Conservation (phyloP, 495 filamentous ascomycete genomes). For the Cercophora samala region DNA sequence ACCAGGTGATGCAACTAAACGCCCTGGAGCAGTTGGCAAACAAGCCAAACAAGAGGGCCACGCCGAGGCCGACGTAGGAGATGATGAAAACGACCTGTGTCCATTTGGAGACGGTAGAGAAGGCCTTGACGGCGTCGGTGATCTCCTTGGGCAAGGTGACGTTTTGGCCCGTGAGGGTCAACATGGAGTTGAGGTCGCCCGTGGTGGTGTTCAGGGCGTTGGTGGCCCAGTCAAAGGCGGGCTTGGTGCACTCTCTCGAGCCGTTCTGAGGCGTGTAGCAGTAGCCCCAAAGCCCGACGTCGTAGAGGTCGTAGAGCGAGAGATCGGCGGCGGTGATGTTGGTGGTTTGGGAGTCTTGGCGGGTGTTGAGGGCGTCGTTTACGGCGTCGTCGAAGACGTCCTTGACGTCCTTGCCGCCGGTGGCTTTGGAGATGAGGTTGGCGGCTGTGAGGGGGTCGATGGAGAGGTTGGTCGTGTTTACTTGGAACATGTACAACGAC, state of each 20-base stretch:
- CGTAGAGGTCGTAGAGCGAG: conserved; percentile 72
- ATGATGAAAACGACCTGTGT: conserved; percentile 74
- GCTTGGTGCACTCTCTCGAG: conserved; percentile 54
- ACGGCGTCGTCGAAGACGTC: conserved; percentile 16
- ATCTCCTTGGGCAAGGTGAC: conserved; percentile 60
- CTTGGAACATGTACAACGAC: conserved; percentile 69
- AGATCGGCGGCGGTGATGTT: conserved; percentile 54
- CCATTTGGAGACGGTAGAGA: conserved; percentile 71
- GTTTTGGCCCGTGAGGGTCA: conserved; percentile 36
- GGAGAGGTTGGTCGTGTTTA: conserved; percentile 52
- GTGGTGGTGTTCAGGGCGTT: conserved; percentile 55
- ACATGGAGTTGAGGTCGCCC: conserved; percentile 46
- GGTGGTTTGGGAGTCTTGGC: conserved; percentile 19
- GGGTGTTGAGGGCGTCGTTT: conserved; percentile 17
- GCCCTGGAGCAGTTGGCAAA: conserved; percentile 56
- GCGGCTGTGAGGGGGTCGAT: conserved; percentile 34
- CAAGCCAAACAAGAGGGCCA: conserved; percentile 77
- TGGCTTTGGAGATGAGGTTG: conserved; percentile 21
- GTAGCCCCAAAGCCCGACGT: conserved; percentile 82
- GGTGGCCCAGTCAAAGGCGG: conserved; percentile 75
- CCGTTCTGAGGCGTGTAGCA: conserved; percentile 56
- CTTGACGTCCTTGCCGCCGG: conserved; percentile 10
- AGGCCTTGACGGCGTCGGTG: conserved; percentile 62
- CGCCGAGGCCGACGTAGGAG: conserved; percentile 63
- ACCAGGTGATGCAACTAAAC: conserved; percentile 49